Evolutionary conservation across 2,329 filamentous ascomycete species (phyloP).

Genomic region (Orbilia quercus): DNA sequence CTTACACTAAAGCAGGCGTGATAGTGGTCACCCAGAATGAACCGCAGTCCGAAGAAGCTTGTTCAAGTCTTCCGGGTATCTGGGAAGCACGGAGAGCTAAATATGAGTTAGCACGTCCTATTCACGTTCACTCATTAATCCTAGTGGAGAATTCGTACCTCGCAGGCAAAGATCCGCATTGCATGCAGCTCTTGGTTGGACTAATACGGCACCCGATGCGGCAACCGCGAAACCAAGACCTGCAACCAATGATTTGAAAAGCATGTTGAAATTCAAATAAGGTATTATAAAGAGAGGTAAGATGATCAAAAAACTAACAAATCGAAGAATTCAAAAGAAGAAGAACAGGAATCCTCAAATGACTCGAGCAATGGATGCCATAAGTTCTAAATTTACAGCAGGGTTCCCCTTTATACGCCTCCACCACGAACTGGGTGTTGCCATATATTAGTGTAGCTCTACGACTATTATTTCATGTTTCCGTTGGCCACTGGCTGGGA

Average conservation of each 20-base stretch:
- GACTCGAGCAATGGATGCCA: no score
- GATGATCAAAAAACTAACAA: not conserved
- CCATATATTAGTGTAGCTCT: no score
- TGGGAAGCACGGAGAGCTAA: conserved; percentile 18
- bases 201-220: not conserved
- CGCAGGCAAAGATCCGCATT: conserved; percentile 21
- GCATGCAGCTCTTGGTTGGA: conserved; percentile 8
- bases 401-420: no score
- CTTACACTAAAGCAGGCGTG: conserved; percentile 8
- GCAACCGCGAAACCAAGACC: conserved; percentile 7
- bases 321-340: not conserved
- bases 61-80: conserved; percentile 8
- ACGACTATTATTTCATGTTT: no score
- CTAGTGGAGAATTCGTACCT: conserved; percentile 1
- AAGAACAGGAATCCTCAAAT: not conserved
- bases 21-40: conserved; percentile 20
- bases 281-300: not conserved
- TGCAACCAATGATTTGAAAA: not conserved
- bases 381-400: no score
- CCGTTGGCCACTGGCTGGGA: no score
- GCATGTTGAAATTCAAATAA: not conserved
- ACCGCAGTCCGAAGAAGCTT: conserved; percentile 16
- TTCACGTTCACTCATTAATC: no score
- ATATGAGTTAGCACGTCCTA: not conserved
- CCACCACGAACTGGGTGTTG: no score